Evolutionary conservation across 805 yeast species (phyloP), one percentile per base, ranked within the genome.

Genomic region (Candida xiaguanensis): DNA sequence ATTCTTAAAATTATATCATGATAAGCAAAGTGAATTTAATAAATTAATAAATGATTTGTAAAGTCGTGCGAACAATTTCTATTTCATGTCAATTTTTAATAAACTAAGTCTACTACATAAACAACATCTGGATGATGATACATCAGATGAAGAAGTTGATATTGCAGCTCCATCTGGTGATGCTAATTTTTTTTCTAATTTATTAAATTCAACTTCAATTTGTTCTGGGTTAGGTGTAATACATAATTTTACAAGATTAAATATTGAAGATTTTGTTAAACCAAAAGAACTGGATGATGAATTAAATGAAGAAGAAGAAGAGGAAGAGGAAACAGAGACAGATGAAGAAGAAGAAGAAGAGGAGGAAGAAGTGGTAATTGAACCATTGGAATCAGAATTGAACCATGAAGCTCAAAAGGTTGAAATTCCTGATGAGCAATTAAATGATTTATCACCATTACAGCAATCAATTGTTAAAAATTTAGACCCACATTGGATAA

Each of bases 1-100:
- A 5, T 68, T 65, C 34, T 48, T 44, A 2, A 45, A 48, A 8
- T 51, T 68, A 14, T 56, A 52, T 40, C 42, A 41, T 6, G 49
- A 67, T 40, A 49, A 57, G 3, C 41, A 41, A 17, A 63, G 70
- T 47, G 58, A 54, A 38, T 58, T 69, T 40, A 67, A 68, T 47
- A 53, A 52, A 46, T 44, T 68, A 27, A 50, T 69, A 44, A 56
- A 65, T 15, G 14, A 25, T 11, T 25, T 25, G 20, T 37, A 15
- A 26, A 41, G 19, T 9, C 26, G 18, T n/a, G 24, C 18, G 34
- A 31, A 31, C 22, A 8, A 9, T n/a, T 20, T 31, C 14, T 31
- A 20, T 18, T 7, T 13, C 36, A 38, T 37, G 40, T 22, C 40
- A 37, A 17, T 37, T 15, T 32, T 26, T 17, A 37, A 14, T 11